A percentile compares a stretch with the other conserved stretches of the same genome.
Evolutionary conservation across 306 rosid genomes (phyloP).

Genomic region (Vigna mungo): DNA sequence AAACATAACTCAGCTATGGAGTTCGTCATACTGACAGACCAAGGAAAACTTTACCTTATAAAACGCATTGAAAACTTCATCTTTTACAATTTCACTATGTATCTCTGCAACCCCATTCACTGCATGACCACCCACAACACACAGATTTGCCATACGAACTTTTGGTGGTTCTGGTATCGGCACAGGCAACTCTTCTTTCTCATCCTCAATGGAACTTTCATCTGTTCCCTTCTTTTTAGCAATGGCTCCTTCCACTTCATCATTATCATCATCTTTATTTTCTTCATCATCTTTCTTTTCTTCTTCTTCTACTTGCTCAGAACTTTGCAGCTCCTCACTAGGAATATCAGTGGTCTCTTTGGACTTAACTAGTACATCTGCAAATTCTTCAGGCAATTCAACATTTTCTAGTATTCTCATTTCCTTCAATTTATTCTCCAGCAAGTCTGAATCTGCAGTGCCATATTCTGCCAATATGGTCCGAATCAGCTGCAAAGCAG

Average conservation of each 20-base stretch:
- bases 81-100: conserved; percentile 95
- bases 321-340: conserved; percentile 50
- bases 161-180: conserved; percentile 82
- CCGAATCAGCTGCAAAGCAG: conserved; percentile 71
- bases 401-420: conserved; percentile 95
- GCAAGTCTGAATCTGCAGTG: conserved; percentile 61
- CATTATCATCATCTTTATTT: neutral
- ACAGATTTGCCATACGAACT: conserved; percentile 98
- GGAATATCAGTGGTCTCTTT: conserved; percentile 50
- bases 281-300: conserved; percentile 26
- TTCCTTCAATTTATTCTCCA: conserved; percentile 80
- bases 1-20: conserved; percentile 37
- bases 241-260: conserved; percentile 39
- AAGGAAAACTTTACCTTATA: conserved; percentile 63
- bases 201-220: conserved; percentile 46
- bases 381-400: conserved; percentile 75
- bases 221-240: conserved; percentile 53
- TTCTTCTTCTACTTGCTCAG: conserved; percentile 45
- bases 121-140: conserved; percentile 97
- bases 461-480: conserved; percentile 80
- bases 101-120: conserved; percentile 99
- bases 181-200: conserved; percentile 59
- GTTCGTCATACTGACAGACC: conserved; percentile 20
- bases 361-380: conserved; percentile 64
- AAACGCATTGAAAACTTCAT: conserved; percentile 90